Evolutionary conservation across 2,329 filamentous ascomycete species (phyloP).

Genomic region (Karstenula rhodostoma): DNA sequence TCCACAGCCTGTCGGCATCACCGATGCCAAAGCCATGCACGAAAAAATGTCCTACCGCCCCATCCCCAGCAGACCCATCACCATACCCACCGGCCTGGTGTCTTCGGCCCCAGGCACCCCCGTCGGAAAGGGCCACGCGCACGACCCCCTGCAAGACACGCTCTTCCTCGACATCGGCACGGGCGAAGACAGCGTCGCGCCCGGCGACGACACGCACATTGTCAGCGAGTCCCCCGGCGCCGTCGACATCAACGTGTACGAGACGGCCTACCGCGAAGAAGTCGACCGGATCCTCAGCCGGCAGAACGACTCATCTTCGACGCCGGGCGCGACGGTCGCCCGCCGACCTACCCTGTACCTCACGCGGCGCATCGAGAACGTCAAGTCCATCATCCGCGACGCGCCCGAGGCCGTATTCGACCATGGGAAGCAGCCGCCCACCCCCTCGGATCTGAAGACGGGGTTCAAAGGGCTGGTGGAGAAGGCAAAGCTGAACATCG

Average conservation of each 20-base stretch:
- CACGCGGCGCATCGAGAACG: conserved; percentile 58
- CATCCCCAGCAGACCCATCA: conserved; percentile 29
- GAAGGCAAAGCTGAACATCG: conserved; percentile 44
- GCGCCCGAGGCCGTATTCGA: conserved; percentile 42
- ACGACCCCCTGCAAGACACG: conserved; percentile 70
- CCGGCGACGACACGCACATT: conserved; percentile 51
- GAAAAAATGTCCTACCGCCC: conserved; percentile 46
- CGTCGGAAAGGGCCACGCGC: conserved; percentile 64
- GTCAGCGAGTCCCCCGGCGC: conserved; percentile 86
- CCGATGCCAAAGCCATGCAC: conserved; percentile 39
- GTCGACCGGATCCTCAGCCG: conserved; percentile 72
- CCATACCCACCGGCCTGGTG: conserved; percentile 24
- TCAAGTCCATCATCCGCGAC: conserved; percentile 47
- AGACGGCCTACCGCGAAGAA: conserved; percentile 85
- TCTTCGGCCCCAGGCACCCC: conserved; percentile 40
- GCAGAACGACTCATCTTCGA: conserved; percentile 23
- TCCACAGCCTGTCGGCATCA: conserved; percentile 22
- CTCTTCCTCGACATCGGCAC: conserved; percentile 81
- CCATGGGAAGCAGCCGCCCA: conserved; percentile 32
- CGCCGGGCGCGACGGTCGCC: conserved; percentile 42
- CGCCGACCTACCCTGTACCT: conserved; percentile 64
- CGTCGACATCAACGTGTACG: conserved; percentile 87
- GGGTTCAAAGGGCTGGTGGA: conserved; percentile 48
- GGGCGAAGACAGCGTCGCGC: conserved; percentile 58
- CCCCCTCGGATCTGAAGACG: conserved; percentile 38